Base-by-base conservation (phyloP, 2,329 filamentous ascomycete genomes). In the Diaporthe citriasiana region DNA sequence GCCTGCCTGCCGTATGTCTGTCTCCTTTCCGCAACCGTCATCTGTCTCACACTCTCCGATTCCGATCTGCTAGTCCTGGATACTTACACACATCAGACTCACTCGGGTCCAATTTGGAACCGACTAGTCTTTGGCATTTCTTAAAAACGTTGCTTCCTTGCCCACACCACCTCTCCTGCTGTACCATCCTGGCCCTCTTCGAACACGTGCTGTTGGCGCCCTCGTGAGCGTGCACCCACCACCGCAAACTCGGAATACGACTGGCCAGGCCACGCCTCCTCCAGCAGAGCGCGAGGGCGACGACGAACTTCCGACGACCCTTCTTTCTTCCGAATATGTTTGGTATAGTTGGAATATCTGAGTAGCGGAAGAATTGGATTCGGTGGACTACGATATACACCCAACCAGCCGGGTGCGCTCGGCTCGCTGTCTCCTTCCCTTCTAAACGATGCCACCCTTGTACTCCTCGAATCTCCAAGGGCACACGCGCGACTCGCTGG, bases 401-500 rank as follows among this genome's bases (percentile, higher is more conserved):
- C 30, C 35, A 56, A 45, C 47, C 55, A 65, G 72, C 63, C 73
- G 69, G 53, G 57, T 45, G 57, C 51, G 51, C 27, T 51, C 55
- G 66, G 38, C 74, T 71, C 74, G 71, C 53, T 60, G 40, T 35
- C 50, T 10, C 22, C 56, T 51, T 38, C 60, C 66, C 63, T 63
- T 56, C 9, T 59, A 53, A 51, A 59, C 80, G 72, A 86, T 84
- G 83, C 81, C 83, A 76, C 79, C 81, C 74, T 82, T 82, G 78
- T 88, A 87, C 81, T 83, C 80, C 74, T 82, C 83, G 77, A 83
- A 82, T 78, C 82, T 85, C 73, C 84, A 85, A 77, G 82, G 84
- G 77, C 84, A 85, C 76, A 83, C 91, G 76, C 94, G 97, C 85
- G 97, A 99, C 88, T 98, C 96, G 60, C 91, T 99, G 80, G 97